Conservation (phyloP, 2,329 filamentous ascomycete species). For the Pyricularia pennisetigena region DNA sequence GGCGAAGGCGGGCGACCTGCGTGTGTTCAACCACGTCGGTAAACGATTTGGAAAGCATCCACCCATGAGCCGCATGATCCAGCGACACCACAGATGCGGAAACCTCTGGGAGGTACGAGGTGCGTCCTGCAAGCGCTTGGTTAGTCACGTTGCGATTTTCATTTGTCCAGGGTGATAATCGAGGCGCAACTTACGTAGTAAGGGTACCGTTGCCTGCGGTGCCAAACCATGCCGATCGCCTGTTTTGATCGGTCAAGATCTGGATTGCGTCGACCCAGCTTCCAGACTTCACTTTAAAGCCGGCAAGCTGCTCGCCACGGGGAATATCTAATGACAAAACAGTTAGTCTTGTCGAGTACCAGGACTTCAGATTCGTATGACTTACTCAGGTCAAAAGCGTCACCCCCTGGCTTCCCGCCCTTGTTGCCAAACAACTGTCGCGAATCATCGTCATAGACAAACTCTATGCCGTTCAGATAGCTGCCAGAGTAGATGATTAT, state of each 20-base stretch:
- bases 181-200: neutral
- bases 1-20: neutral
- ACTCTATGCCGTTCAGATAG: slow-evolving; percentile 79
- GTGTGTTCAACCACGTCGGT: neutral
- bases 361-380: neutral
- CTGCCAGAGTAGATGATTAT: slow-evolving; percentile 69
- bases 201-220: slow-evolving; percentile 75
- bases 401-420: slow-evolving; percentile 59
- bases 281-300: slow-evolving; percentile 74
- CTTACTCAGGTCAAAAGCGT: slow-evolving; percentile 70
- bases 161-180: neutral
- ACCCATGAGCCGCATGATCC: slow-evolving; percentile 75
- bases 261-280: slow-evolving; percentile 83
- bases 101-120: slow-evolving; percentile 81
- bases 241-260: slow-evolving; percentile 79
- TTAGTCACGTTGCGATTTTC: slow-evolving; percentile 12
- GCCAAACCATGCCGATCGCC: slow-evolving; percentile 77
- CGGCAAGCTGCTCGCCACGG: slow-evolving; percentile 76
- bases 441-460: slow-evolving; percentile 80
- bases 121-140: slow-evolving; percentile 51
- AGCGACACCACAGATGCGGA: slow-evolving; percentile 77
- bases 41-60: slow-evolving; percentile 73
- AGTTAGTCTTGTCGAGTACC: neutral
- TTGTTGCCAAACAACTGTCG: slow-evolving; percentile 79
- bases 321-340: slow-evolving; percentile 52